phyloP scores from a whole-genome alignment of 192 early-diverging fungal genomes.

The Umbelopsis ramanniana region DNA sequence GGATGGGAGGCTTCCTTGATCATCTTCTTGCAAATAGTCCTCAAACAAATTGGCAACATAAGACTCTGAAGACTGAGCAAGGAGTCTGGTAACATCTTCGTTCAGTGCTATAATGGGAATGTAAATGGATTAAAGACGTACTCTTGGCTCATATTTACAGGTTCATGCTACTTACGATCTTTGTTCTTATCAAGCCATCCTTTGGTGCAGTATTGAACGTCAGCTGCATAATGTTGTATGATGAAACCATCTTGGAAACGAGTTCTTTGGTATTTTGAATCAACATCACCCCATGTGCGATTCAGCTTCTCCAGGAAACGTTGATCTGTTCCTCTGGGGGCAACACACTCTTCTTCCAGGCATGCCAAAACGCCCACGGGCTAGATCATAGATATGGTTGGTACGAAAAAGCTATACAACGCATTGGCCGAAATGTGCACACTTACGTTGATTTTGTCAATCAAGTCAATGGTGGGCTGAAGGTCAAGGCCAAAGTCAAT shows the following conservation, averaged over 20 bases:
- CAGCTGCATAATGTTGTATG: slow-evolving; percentile 92
- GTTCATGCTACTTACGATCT: slow-evolving; percentile 67
- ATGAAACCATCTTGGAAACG: slow-evolving; percentile 90
- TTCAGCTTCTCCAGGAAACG: slow-evolving; percentile 94
- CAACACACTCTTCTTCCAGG: slow-evolving; percentile 98
- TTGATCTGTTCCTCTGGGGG: slow-evolving; percentile 93
- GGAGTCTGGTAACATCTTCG: slow-evolving; percentile 86
- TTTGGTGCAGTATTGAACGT: slow-evolving; percentile 88
- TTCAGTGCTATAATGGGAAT: slow-evolving; percentile 67
- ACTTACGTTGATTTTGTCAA: slow-evolving; percentile 91
- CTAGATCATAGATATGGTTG: slow-evolving; percentile 36
- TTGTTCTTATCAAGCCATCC: slow-evolving; percentile 99
- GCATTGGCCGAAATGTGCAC: background rate
- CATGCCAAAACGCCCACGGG: slow-evolving; percentile 96
- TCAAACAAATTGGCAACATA: slow-evolving; percentile 83
- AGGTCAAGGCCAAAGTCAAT: slow-evolving; percentile 97
- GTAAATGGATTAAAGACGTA: background rate
- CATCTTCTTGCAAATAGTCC: slow-evolving; percentile 73
- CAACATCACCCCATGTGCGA: slow-evolving; percentile 78
- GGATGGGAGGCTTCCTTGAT: slow-evolving; percentile 34
- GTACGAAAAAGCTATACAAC: background rate
- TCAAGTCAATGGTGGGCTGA: slow-evolving; percentile 97
- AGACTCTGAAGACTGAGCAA: slow-evolving; percentile 81
- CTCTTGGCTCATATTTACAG: too few relatives aligned
- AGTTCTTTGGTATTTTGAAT: slow-evolving; percentile 82